These are phyloP conservation scores for Fusarium sterilihyphosum DNA, from an alignment of 2,329 filamentous ascomycete species.

Conservation along the genomic window DNA sequence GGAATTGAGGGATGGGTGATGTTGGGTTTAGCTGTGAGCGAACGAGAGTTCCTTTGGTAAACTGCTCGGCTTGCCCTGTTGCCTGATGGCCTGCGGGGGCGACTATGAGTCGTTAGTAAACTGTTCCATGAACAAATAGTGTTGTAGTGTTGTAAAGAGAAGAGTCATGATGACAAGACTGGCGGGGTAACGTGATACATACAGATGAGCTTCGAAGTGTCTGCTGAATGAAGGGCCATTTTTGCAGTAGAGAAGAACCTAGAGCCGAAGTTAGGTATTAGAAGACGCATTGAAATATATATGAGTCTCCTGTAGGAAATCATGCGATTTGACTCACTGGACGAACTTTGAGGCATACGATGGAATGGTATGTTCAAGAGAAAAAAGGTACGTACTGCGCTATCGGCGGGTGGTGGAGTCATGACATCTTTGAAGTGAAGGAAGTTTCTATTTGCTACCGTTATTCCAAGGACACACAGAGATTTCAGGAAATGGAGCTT, in stretches of 20 bases:
- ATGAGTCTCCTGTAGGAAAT: constrained; percentile 5
- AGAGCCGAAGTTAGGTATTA: constrained; percentile 16
- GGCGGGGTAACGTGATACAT: constrained; percentile 36
- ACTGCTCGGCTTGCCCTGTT: constrained; percentile 77
- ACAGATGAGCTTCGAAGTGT: constrained; percentile 61
- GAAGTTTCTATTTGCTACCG: constrained; percentile 11
- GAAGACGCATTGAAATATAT: constrained; percentile 39
- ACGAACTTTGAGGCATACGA: constrained; percentile 16
- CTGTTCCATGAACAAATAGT: background rate
- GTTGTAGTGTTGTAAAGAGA: background rate
- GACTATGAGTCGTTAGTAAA: constrained; percentile 53
- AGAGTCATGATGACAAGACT: constrained; percentile 4
- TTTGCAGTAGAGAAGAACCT: constrained; percentile 41
- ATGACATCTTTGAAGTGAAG: constrained; percentile 35
- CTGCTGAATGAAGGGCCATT: constrained; percentile 58
- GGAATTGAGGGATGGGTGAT: constrained; percentile 84
- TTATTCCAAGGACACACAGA: background rate
- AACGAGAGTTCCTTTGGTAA: constrained; percentile 70
- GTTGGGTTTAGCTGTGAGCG: constrained; percentile 66
- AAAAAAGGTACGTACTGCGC: constrained; percentile 30
- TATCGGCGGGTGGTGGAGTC: constrained; percentile 25
- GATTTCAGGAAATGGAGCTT: background rate
- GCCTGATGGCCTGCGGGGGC: constrained; percentile 69
- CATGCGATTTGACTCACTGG: constrained; percentile 30
- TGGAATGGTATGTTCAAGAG: constrained; percentile 22